A percentile compares a stretch with the other conserved stretches of the same genome.
Conservation (phyloP, 371 early-diverging fungal species). For the Batkoa obscura region DNA sequence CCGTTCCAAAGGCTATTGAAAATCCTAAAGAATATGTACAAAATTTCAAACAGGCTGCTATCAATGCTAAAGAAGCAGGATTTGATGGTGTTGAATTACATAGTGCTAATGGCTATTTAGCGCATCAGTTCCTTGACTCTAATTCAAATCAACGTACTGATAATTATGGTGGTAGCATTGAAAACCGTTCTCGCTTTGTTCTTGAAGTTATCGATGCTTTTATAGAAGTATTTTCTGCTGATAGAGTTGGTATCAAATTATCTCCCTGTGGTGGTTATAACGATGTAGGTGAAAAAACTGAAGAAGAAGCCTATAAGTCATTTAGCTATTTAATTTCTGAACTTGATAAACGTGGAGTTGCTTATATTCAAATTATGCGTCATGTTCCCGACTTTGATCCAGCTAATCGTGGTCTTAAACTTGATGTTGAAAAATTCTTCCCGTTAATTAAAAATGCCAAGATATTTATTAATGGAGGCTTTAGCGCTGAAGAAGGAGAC, state of each 20-base stretch:
- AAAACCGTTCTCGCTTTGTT: constrained; percentile 26
- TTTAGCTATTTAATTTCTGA: constrained; percentile 26
- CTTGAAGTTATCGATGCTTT: constrained; percentile 21
- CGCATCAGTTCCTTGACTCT: constrained; percentile 30
- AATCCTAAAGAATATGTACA: constrained; percentile 30
- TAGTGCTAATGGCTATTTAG: constrained; percentile 36
- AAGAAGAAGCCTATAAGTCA: constrained; percentile 28
- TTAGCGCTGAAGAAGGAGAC: constrained; percentile 27
- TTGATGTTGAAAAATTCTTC: constrained; percentile 12
- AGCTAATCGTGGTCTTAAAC: constrained; percentile 23
- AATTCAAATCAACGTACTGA: constrained; percentile 34
- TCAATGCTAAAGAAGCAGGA: constrained; percentile 15
- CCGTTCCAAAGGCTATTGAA: constrained; percentile 23
- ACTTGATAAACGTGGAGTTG: constrained; percentile 26
- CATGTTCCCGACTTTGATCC: constrained; percentile 21
- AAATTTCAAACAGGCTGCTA: constrained; percentile 18
- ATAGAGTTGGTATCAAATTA: constrained; percentile 45
- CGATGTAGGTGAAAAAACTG: constrained; percentile 34
- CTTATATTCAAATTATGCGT: constrained; percentile 30
- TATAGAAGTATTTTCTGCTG: not conserved
- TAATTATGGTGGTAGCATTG: constrained; percentile 27
- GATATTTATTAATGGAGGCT: constrained; percentile 36
- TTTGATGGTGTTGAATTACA: constrained; percentile 54
- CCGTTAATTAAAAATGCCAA: constrained; percentile 36
- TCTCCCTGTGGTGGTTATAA: constrained; percentile 23